Conservation (phyloP, 768 basidiomycete species). For the Leccinum disarticulatum region DNA sequence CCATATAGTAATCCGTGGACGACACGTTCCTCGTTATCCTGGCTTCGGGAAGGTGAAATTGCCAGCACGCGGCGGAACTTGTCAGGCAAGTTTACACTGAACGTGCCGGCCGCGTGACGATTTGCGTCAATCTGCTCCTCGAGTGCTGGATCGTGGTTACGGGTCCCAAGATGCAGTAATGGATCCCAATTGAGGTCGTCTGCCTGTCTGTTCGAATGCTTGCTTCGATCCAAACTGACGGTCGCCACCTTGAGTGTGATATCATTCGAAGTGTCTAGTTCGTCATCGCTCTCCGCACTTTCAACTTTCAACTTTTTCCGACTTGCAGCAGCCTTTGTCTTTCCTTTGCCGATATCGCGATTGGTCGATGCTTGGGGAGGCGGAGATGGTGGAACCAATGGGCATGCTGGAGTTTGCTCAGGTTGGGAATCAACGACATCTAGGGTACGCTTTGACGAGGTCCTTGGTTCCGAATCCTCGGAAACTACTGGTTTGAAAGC, state of each 20-base stretch:
- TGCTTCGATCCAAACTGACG: constrained; percentile 15
- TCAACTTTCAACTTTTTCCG: constrained; percentile 55
- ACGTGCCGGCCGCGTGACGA: constrained; percentile 36
- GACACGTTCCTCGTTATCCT: constrained; percentile 49
- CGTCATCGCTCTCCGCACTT: constrained; percentile 30
- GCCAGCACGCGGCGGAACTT: constrained; percentile 64
- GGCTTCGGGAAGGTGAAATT: constrained; percentile 48
- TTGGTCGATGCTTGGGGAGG: constrained; percentile 41
- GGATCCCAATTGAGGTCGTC: constrained; percentile 32
- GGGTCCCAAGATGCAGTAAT: constrained; percentile 26
- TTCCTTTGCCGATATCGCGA: constrained; percentile 40
- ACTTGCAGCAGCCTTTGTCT: constrained; percentile 32
- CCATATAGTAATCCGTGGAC: constrained; percentile 65
- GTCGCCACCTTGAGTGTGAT: constrained; percentile 23
- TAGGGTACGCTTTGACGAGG: constrained; percentile 47
- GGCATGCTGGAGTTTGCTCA: constrained; percentile 12
- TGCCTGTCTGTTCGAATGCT: constrained; percentile 4
- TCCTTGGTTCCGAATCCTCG: constrained; percentile 16
- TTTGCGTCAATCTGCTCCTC: constrained; percentile 22
- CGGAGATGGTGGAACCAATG: constrained; percentile 70
- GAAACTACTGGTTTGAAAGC: constrained; percentile 1
- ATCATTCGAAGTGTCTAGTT: constrained; percentile 19
- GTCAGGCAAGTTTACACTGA: constrained; percentile 64
- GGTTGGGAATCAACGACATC: constrained; percentile 30
- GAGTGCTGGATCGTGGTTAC: constrained; percentile 21